Conservation (phyloP, 352 stramenopile genomes). For the Phytophthora brassicae region DNA sequence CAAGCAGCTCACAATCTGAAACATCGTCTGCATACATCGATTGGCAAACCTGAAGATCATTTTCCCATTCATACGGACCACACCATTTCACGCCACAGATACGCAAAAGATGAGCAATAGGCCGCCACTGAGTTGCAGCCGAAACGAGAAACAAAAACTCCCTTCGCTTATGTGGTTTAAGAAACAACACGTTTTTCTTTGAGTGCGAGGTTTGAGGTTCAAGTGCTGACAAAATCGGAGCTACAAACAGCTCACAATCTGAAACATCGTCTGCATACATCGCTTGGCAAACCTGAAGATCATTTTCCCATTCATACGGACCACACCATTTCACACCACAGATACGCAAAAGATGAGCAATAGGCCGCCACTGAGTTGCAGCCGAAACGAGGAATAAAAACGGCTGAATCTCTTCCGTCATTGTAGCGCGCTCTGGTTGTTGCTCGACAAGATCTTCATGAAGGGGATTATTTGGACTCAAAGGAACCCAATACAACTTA, state of each 20-base stretch:
- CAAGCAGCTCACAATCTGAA: slow-evolving; percentile 37
- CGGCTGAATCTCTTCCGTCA: slow-evolving; percentile 78
- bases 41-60: slow-evolving; percentile 7
- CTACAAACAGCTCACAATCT: slow-evolving; percentile 39
- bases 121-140: slow-evolving; percentile 22
- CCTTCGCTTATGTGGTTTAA: slow-evolving; percentile 31
- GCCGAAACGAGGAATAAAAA: slow-evolving; percentile 71
- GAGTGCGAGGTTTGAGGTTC: slow-evolving; percentile 20
- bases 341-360: slow-evolving; percentile 46
- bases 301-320: slow-evolving; percentile 22
- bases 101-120: slow-evolving; percentile 47
- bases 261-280: slow-evolving; percentile 42
- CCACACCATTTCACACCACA: slow-evolving; percentile 43
- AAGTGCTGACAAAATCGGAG: slow-evolving; percentile 49
- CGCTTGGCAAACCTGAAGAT: slow-evolving; percentile 8
- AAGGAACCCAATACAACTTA: slow-evolving; percentile 56
- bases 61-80: slow-evolving; percentile 24
- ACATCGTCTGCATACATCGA: slow-evolving; percentile 43
- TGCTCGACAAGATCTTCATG: slow-evolving; percentile 60
- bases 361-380: slow-evolving; percentile 31
- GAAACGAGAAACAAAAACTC: too few species aligned
- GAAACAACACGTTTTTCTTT: slow-evolving; percentile 24
- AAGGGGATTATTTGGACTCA: slow-evolving; percentile 41
- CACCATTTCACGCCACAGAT: slow-evolving; percentile 45
- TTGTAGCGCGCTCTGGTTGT: slow-evolving; percentile 59